Evolutionary conservation across 2,329 filamentous ascomycete genomes (phyloP), one percentile per base, ranked within the genome.

Genomic region (Tympanopsis confertula): DNA sequence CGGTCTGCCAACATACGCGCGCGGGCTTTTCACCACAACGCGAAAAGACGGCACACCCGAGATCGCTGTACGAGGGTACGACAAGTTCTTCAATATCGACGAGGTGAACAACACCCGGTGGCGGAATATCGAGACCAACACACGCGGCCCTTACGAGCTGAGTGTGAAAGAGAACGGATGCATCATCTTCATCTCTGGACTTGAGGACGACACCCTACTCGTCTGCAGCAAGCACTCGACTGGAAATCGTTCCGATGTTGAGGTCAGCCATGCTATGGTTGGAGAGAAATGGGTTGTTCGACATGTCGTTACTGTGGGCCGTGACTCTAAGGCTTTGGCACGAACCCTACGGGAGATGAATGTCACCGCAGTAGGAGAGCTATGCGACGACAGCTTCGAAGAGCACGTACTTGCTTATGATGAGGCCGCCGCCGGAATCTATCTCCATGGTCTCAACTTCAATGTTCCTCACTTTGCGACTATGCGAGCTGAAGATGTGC

Each of bases 191-290:
- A 78, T 98, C 33, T 82, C 87, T 13, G 91, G 88, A 13, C 68
- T 98, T 17, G 85, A 93, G 50, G 88, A 95, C 50, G 88, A 77
- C 24, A 86, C 85, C 2, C 66, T 98, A 7, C 67, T 98, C 5
- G 88, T 98, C n/a, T 96, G 89, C 72, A 96, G 89, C 69, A 98
- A 98, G 55, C 91, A 98, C 57, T 96, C 91, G 1, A 96, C 88
- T 0, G 91, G 91, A 5, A 66, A 75, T 18, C 74, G 89, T n/a
- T 61, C 59, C 17, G 86, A 93, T 52, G 61, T 67, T 4, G 70
- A 78, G 20, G 46, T 83, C 40, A 95, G 86, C 59, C 91, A 98
- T 64, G 86, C 91, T 3, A 69, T 72, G 41, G 86, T 78, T 3
- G 91, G 89, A 35, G 88, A 95, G 65, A 62, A 62, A 41, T 89